These are phyloP conservation scores for Colletotrichum tropicale DNA, from an alignment of 2,329 filamentous ascomycete species.

Conservation along the genomic window DNA sequence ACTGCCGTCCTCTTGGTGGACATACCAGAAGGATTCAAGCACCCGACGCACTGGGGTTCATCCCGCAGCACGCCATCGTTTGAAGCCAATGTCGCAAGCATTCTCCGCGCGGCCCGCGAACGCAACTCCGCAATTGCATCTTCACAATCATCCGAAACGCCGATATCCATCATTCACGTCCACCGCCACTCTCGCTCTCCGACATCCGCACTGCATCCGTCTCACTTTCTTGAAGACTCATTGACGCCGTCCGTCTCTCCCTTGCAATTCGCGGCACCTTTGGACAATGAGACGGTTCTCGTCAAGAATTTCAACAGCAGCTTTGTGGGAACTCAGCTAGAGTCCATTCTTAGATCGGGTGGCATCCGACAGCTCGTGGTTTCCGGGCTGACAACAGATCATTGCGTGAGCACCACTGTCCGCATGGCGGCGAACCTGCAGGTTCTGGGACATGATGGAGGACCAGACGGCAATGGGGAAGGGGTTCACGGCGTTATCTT, in stretches of 20 bases:
- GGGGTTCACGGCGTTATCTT: constrained; percentile 37
- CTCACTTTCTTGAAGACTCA: constrained; percentile 28
- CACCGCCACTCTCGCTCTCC: constrained; percentile 44
- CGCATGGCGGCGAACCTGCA: constrained; percentile 52
- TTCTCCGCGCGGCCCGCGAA: constrained; percentile 35
- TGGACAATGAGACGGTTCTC: constrained; percentile 39
- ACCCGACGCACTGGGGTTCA: constrained; percentile 41
- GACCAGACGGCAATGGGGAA: constrained; percentile 29
- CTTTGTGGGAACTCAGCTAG: constrained; percentile 49
- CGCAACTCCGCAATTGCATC: neutral
- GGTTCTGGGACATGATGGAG: constrained; percentile 39
- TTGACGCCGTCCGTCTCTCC: constrained; percentile 33
- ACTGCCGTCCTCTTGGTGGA: constrained; percentile 53
- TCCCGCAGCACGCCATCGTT: constrained; percentile 47
- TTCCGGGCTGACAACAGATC: constrained; percentile 50
- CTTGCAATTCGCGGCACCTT: constrained; percentile 26
- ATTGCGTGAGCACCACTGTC: constrained; percentile 52
- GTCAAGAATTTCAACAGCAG: constrained; percentile 50
- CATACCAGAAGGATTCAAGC: constrained; percentile 46
- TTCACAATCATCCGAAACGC: neutral
- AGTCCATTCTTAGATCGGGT: constrained; percentile 35
- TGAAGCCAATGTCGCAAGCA: constrained; percentile 41
- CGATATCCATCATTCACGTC: constrained; percentile 46
- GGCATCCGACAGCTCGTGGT: constrained; percentile 42
- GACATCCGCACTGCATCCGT: constrained; percentile 38